phyloP scores from a whole-genome alignment of 139 green algal genomes.

The Picochlorum sp. region DNA sequence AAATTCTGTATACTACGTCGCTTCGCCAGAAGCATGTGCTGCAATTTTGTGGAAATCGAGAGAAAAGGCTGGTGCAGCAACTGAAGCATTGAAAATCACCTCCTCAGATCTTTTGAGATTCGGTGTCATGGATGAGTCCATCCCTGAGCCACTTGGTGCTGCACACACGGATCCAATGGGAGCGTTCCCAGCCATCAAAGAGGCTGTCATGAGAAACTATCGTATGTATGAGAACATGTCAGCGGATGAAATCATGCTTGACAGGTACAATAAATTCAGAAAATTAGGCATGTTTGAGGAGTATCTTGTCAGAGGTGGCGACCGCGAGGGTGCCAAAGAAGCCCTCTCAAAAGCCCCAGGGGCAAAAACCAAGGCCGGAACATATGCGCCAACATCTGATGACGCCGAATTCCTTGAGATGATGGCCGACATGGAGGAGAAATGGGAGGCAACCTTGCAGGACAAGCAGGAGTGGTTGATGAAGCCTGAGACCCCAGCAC shows the following conservation, averaged over 20 bases:
- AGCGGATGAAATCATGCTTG: conserved; percentile 66
- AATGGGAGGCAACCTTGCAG: conserved; percentile 55
- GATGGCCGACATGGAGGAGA: conserved; percentile 61
- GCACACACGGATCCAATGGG: conserved; percentile 79
- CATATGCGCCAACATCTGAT: conserved; percentile 56
- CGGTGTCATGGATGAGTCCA: conserved; percentile 79
- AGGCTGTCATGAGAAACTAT: conserved; percentile 59
- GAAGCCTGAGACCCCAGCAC: conserved; percentile 31
- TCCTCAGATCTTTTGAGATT: conserved; percentile 69
- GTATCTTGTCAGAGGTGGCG: conserved; percentile 62
- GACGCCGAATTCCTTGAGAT: conserved; percentile 71
- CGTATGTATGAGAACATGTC: conserved; percentile 53
- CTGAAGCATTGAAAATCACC: conserved; percentile 90
- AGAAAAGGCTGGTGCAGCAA: conserved; percentile 65
- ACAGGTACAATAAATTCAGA: conserved; percentile 75
- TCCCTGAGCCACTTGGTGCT: conserved; percentile 84
- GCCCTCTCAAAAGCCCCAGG: conserved; percentile 46
- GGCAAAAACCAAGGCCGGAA: conserved; percentile 59
- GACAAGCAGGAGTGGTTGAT: conserved; percentile 62
- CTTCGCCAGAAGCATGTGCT: conserved; percentile 87
- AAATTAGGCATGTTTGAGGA: conserved; percentile 71
- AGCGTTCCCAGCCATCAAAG: conserved; percentile 79
- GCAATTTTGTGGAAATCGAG: conserved; percentile 94
- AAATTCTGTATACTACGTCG: conserved; percentile 95
- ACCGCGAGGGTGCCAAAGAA: conserved; percentile 40